Conservation (phyloP, 192 early-diverging fungal genomes). For the Entomortierella beljakovae region DNA sequence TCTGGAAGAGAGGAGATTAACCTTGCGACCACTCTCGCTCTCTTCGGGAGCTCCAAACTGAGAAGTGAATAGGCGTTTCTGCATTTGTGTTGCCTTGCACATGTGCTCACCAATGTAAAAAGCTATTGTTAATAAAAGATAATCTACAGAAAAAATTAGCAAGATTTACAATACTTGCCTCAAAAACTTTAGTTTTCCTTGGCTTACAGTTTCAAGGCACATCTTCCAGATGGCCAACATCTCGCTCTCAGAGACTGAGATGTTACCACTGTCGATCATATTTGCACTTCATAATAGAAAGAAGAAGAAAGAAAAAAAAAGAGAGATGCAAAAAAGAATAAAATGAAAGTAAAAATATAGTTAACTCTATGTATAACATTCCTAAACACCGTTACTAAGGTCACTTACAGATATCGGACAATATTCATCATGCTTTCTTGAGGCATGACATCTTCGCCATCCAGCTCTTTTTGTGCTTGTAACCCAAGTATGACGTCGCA, state of each 20-base stretch:
- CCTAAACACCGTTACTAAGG: too few relatives aligned
- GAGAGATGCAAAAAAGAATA: too few relatives aligned
- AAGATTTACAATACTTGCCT: neutral
- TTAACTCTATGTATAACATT: too few relatives aligned
- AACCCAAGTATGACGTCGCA: too few relatives aligned
- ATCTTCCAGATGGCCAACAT: conserved; percentile 14
- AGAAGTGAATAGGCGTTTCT: neutral
- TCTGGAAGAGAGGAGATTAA: conserved; percentile 2
- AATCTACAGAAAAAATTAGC: too few relatives aligned
- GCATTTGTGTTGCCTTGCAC: conserved; percentile 3
- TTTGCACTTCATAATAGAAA: neutral
- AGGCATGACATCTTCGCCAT: too few relatives aligned
- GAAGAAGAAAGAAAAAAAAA: too few relatives aligned
- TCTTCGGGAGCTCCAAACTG: neutral
- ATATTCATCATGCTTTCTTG: too few relatives aligned
- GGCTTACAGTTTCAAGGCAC: conserved; percentile 6
- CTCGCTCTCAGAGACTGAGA: conserved; percentile 8
- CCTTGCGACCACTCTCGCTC: conserved; percentile 2
- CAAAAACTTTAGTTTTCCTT: conserved; percentile 7
- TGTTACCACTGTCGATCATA: conserved; percentile 2
- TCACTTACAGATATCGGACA: too few relatives aligned
- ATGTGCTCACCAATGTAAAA: conserved; percentile 4
- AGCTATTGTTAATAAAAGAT: too few relatives aligned
- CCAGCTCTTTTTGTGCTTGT: too few relatives aligned
- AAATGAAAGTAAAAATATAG: too few relatives aligned